Evolutionary conservation across 2,329 filamentous ascomycete genomes (phyloP).

Genomic region (Harringtonia aguacate): DNA sequence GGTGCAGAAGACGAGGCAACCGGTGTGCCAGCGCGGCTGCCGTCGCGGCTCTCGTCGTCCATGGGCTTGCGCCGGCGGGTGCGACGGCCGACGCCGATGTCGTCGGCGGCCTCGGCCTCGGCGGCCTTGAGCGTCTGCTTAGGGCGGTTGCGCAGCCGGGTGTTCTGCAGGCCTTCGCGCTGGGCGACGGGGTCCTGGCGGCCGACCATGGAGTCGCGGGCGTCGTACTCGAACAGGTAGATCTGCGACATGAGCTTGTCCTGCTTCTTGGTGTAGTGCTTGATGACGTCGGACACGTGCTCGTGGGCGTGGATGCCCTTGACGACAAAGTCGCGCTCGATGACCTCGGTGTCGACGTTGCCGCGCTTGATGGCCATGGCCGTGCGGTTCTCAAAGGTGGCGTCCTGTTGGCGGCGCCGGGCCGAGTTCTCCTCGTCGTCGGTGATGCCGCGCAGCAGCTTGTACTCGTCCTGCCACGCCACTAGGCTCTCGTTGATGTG

Average conservation of each 20-base stretch:
- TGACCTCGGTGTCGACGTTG: slow-evolving; percentile 30
- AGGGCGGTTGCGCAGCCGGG: slow-evolving; percentile 44
- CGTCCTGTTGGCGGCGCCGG: slow-evolving; percentile 32
- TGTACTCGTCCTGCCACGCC: slow-evolving; percentile 45
- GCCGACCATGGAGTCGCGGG: slow-evolving; percentile 45
- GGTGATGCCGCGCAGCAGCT: slow-evolving; percentile 35
- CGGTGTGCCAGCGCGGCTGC: slow-evolving; percentile 42
- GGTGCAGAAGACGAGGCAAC: slow-evolving; percentile 6
- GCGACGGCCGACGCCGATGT: slow-evolving; percentile 37
- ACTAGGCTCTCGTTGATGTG: slow-evolving; percentile 33
- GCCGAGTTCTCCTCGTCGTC: slow-evolving; percentile 48
- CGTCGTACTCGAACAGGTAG: slow-evolving; percentile 52
- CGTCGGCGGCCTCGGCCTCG: slow-evolving; percentile 34
- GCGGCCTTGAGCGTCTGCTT: slow-evolving; percentile 49
- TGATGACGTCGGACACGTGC: slow-evolving; percentile 30
- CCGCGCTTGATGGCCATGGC: slow-evolving; percentile 35
- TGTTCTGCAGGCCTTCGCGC: slow-evolving; percentile 42
- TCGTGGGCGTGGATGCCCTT: slow-evolving; percentile 40
- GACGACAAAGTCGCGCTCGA: slow-evolving; percentile 39
- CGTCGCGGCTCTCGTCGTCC: slow-evolving; percentile 38
- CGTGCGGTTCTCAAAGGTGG: slow-evolving; percentile 23
- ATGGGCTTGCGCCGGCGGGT: slow-evolving; percentile 38
- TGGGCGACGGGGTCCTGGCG: slow-evolving; percentile 48
- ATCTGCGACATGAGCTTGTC: slow-evolving; percentile 48
- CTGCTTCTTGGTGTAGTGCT: slow-evolving; percentile 35